A percentile compares a stretch with the other conserved stretches of the same genome.
These are phyloP conservation scores for Pittosporum tobira DNA, from an alignment of 129 eudicot genomes.

Conservation along the genomic window DNA sequence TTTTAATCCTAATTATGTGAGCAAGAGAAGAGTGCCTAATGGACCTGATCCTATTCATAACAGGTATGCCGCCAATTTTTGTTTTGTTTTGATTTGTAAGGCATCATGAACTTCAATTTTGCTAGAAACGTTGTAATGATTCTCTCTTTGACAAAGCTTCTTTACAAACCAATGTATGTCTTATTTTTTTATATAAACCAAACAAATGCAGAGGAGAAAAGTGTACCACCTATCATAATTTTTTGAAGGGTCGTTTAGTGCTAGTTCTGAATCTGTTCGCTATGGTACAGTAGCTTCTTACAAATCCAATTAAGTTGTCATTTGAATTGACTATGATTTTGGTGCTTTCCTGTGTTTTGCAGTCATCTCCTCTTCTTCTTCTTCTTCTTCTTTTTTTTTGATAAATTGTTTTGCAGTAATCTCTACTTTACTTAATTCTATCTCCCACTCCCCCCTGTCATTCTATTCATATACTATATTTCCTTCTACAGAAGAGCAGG, in stretches of 20 bases:
- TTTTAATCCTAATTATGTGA: conserved; percentile 34
- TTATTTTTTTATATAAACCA: conserved; percentile 5
- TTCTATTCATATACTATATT: neutral
- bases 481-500: conserved; percentile 51
- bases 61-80: conserved; percentile 36
- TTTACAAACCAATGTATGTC: conserved; percentile 8
- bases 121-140: neutral
- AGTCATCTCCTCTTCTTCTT: neutral
- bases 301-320: neutral
- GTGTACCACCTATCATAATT: conserved; percentile 8
- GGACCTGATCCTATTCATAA: conserved; percentile 96
- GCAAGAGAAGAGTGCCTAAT: conserved; percentile 90
- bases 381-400: neutral
- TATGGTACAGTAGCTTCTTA: neutral
- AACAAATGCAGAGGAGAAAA: neutral
- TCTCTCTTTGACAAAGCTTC: conserved; percentile 1
- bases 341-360: neutral
- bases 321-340: neutral
- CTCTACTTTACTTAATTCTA: too few relatives aligned
- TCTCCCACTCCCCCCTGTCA: too few relatives aligned
- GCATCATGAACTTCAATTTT: neutral
- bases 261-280: neutral
- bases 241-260: neutral
- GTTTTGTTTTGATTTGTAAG: conserved; percentile 3
- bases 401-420: too few relatives aligned